Percentiles rank a stretch among this genome's conserved stretches.
These are phyloP conservation scores for Nectriaceae sp. DNA, from an alignment of 2,329 filamentous ascomycete genomes.

Conservation along the genomic window DNA sequence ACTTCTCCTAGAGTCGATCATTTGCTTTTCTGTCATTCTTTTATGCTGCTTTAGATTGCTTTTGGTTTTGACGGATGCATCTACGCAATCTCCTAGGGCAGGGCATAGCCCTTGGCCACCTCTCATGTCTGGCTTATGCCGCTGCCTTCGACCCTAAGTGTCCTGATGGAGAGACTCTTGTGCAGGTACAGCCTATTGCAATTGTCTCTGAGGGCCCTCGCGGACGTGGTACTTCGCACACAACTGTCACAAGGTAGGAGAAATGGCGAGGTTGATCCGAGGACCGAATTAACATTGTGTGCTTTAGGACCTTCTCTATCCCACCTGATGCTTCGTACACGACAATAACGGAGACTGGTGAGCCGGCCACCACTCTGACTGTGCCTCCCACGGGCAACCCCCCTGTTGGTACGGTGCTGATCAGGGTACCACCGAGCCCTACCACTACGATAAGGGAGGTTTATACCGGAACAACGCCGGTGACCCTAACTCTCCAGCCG, in stretches of 20 bases:
- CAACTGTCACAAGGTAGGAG: not conserved
- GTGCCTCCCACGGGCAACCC: not conserved
- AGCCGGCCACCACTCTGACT: not conserved
- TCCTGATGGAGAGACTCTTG: not conserved
- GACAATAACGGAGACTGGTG: conserved; percentile 5
- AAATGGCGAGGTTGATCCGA: not conserved
- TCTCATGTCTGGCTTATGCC: not conserved
- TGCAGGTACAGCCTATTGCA: not conserved
- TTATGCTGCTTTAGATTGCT: too few relatives aligned
- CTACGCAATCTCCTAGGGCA: not conserved
- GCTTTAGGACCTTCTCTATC: not conserved
- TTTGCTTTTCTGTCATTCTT: too few relatives aligned
- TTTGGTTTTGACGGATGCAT: not conserved
- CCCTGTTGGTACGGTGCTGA: not conserved
- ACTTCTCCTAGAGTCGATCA: too few relatives aligned
- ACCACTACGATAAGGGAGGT: not conserved
- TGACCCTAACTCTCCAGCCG: not conserved
- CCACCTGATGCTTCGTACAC: not conserved
- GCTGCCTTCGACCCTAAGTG: not conserved
- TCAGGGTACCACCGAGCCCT: not conserved
- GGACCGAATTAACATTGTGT: not conserved
- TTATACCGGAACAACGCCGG: conserved; percentile 6
- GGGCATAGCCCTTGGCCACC: not conserved
- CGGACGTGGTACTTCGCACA: not conserved
- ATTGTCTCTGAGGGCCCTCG: not conserved